These are phyloP conservation scores for Hypoxylon sp. DNA, from an alignment of 2,329 filamentous ascomycete genomes.

Conservation along the genomic window DNA sequence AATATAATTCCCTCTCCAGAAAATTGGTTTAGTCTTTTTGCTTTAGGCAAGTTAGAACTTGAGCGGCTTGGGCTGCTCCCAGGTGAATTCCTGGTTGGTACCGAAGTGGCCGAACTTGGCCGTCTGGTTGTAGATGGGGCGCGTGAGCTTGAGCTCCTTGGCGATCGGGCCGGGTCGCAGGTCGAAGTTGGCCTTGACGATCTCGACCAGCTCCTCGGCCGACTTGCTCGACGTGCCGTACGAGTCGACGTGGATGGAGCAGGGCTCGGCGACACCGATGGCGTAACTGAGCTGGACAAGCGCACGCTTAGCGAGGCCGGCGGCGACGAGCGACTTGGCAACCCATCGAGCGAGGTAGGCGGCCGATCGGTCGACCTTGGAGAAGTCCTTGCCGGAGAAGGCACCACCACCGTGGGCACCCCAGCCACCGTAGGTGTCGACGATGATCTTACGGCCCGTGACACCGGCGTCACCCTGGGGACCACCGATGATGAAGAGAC, in stretches of 20 bases:
- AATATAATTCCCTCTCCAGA: constrained; percentile 42
- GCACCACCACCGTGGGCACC: constrained; percentile 99
- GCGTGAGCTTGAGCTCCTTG: constrained; percentile 91
- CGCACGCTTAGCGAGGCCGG: constrained; percentile 87
- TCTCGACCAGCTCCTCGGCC: constrained; percentile 92
- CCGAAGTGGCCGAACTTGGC: constrained; percentile 99
- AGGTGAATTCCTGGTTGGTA: constrained; percentile 95
- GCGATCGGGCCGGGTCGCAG: constrained; percentile 98
- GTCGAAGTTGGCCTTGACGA: constrained; percentile 96
- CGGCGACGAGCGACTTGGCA: constrained; percentile 94
- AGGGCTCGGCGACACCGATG: constrained; percentile 97
- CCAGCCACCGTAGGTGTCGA: constrained; percentile 99
- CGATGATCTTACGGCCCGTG: constrained; percentile 98
- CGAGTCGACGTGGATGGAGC: constrained; percentile 96
- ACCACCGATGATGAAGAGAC: constrained; percentile 98
- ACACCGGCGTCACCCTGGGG: constrained; percentile 99
- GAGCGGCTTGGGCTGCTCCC: constrained; percentile 97
- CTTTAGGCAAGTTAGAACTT: constrained; percentile 74
- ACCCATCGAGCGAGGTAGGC: constrained; percentile 98
- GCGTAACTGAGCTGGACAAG: constrained; percentile 99
- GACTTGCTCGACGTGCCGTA: constrained; percentile 93
- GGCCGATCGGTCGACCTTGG: constrained; percentile 98
- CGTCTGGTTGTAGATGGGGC: constrained; percentile 97
- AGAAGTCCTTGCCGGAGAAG: constrained; percentile 99
- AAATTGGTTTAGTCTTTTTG: constrained; percentile 25